Base-by-base conservation (phyloP, 2,329 filamentous ascomycete genomes). In the Beauveria australis region DNA sequence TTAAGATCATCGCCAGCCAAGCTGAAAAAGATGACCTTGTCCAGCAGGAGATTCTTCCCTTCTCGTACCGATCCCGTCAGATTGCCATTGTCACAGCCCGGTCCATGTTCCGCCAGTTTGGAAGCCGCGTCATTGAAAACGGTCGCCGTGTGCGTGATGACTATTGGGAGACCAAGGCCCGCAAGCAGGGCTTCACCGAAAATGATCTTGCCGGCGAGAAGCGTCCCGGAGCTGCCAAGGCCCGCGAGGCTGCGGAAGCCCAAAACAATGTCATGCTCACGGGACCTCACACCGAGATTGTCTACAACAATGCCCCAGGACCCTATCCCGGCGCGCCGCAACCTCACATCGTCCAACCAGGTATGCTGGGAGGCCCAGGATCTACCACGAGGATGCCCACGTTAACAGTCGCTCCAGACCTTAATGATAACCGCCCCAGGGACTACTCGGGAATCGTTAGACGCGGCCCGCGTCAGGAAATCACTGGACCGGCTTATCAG, bases 101-200 rank as follows among this genome's bases (percentile, higher is more conserved):
- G 65, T 97, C 93, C 67, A 99, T 99, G 94, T 99, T 97, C 75
- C 87, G 94, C 48, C 94, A 99, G 73, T 99, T 99, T 73, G 94
- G 94, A 53, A 97, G 92, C 73, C 85, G 94, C 64, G 89, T 99
- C 57, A 94, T 99, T 65, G 86, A 89, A 41, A 90, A 92, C 69
- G 94, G 94, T 40, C 84, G 93, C 64, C 83, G 94, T 61, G 94
- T 99, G 47, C 88, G 94, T 54, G 94, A 99, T 75, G 94, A 99
- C 72, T 99, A 99, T 75, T 99, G 94, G 94, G 94, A 97, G 74
- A 90, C 88, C 70, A 97, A 97, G 75, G 94, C 94, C 8, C 84
- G 89, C 53, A 99, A 97, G 75, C 94, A 99, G 75, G 94, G 94
- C 12, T 99, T 99, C 71, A 99, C 94, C 1, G 94, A 99, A 73